Evolutionary conservation across 352 stramenopile species (phyloP), one percentile per base, ranked within the genome.

Genomic region (Pilasporangium apinafurcum): DNA sequence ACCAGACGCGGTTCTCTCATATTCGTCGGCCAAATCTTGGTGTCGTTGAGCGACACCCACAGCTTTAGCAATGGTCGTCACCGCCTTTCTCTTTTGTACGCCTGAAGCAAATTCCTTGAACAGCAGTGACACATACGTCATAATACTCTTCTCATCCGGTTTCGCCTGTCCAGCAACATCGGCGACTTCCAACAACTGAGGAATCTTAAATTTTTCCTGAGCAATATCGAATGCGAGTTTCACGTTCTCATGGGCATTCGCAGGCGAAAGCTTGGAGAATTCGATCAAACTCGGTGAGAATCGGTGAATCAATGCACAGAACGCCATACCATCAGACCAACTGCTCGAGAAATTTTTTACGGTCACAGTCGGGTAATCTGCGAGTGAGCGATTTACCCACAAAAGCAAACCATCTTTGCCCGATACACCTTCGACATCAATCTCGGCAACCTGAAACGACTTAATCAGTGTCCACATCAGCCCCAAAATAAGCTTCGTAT

Each of bases 391-490:
- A 58, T 95, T 92, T 30, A 90, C 65, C 86, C 86, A 96, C 18
- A 96, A 69, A 32, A 96, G 62, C 21, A 96, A 61, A 21, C 86
- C 86, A 54, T 96, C 83, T 48, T 95, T 94, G 45, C 83, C 83
- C 3, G 78, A 90, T n/a, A 96, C 84, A 44, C 83, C 86, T 50
- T 93, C 81, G 5, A 93, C 78, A 55, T 89, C 81, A 30, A 93
- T 87, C 46, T 91, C 82, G 14, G 74, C 74, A 48, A 94, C 82
- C 49, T 82, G 65, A 56, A 96, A 96, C 39, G 81, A 74, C 65
- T 95, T 92, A 47, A 96, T 96, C 32, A 96, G 83, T 51, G 83
- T 96, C 85, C 85, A 96, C 71, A 96, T 91, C 53, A 96, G 76
- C 1, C 86, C 86, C 9, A 96, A 65, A 45, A 96, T 77, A 31